Conservation (phyloP, 345 rosid genomes). For the Gossypioides kirkii region DNA sequence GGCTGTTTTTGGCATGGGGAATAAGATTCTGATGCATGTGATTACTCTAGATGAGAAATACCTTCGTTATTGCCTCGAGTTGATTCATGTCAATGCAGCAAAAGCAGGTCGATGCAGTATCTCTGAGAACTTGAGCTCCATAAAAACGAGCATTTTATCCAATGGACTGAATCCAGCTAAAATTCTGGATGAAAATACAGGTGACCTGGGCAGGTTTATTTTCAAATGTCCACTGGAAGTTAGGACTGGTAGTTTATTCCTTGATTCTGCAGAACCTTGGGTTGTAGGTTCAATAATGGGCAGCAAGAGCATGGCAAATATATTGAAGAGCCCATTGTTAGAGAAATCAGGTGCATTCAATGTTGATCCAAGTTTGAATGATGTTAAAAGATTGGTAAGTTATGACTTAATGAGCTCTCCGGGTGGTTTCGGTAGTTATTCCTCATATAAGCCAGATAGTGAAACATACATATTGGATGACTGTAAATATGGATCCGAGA, state of each 20-base stretch:
- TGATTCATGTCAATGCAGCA: conserved; percentile 49
- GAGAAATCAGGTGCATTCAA: conserved; percentile 36
- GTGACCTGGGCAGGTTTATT: conserved; percentile 36
- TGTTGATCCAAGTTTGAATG: conserved; percentile 24
- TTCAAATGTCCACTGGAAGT: conserved; percentile 47
- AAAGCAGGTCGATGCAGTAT: conserved; percentile 41
- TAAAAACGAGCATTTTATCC: conserved; percentile 30
- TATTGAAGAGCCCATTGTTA: conserved; percentile 55
- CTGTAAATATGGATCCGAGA: conserved; percentile 23
- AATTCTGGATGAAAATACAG: conserved; percentile 26
- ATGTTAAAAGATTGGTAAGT: conserved; percentile 32
- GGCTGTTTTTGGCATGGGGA: conserved; percentile 35
- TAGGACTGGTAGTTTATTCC: conserved; percentile 43
- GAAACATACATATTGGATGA: conserved; percentile 16
- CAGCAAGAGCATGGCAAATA: conserved; percentile 59
- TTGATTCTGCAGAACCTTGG: conserved; percentile 43
- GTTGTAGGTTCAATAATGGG: conserved; percentile 64
- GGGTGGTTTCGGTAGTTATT: conserved; percentile 28
- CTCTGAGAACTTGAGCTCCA: conserved; percentile 37
- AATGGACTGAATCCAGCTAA: conserved; percentile 27
- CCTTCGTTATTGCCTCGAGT: conserved; percentile 65
- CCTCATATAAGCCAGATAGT: conserved; percentile 26
- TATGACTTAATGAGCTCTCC: conserved; percentile 31
- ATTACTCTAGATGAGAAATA: conserved; percentile 68
- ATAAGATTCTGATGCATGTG: conserved; percentile 69